These are phyloP conservation scores for Candida maesae DNA, from an alignment of 805 yeast species.

Conservation along the genomic window DNA sequence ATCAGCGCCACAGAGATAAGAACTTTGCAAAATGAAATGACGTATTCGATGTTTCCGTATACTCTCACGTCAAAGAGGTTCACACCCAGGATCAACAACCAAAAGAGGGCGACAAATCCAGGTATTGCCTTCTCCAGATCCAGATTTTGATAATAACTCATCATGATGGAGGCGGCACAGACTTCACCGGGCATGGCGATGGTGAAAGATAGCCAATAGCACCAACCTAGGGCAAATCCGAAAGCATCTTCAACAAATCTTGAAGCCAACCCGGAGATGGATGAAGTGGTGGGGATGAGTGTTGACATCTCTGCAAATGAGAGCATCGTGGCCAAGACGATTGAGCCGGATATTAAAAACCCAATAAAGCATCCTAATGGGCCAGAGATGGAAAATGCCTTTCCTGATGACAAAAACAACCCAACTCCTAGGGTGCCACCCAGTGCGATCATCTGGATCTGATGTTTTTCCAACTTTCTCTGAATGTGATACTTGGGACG, in stretches of 20 bases:
- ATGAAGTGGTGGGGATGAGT: conserved; percentile 72
- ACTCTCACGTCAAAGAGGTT: conserved; percentile 68
- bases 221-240: conserved; percentile 70
- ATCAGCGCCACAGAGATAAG: conserved; percentile 49
- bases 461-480: conserved; percentile 59
- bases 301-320: conserved; percentile 83
- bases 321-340: conserved; percentile 65
- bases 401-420: conserved; percentile 62
- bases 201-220: conserved; percentile 70
- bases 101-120: conserved; percentile 63
- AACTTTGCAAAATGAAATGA: conserved; percentile 56
- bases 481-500: conserved; percentile 35
- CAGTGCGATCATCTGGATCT: conserved; percentile 72
- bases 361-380: conserved; percentile 75
- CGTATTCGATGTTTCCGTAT: conserved; percentile 72
- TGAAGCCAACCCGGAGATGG: conserved; percentile 70
- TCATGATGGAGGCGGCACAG: conserved; percentile 74
- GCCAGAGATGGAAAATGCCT: conserved; percentile 70
- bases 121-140: conserved; percentile 46
- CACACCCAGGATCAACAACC: conserved; percentile 41
- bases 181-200: conserved; percentile 76
- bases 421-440: conserved; percentile 84
- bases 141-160: conserved; percentile 59
- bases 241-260: conserved; percentile 75
- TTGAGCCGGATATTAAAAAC: conserved; percentile 56